A percentile compares a stretch with the other conserved stretches of the same genome.
phyloP scores from a whole-genome alignment of 2,329 filamentous ascomycete genomes.

The Dothideomycetes sp. region DNA sequence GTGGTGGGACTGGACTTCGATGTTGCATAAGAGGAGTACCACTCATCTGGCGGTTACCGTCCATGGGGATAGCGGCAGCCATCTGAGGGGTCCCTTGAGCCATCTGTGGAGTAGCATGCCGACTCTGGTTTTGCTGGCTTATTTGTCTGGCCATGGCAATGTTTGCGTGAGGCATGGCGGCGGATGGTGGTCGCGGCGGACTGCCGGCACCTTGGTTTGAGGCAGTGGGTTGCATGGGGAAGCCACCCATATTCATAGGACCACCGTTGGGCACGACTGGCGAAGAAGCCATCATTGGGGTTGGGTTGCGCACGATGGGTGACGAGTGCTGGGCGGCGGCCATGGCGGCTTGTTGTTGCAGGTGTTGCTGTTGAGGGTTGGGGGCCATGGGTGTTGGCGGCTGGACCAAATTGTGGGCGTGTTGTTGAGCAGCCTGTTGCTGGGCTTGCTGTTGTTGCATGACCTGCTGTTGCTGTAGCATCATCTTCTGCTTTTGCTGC shows the following conservation, averaged over 20 bases:
- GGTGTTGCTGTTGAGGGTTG: conserved; percentile 25
- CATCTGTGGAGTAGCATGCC: conserved; percentile 31
- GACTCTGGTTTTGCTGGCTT: conserved; percentile 29
- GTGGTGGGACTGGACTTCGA: conserved; percentile 24
- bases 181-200: conserved; percentile 57
- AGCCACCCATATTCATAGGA: conserved; percentile 31
- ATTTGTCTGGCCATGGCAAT: conserved; percentile 29
- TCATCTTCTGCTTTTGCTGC: conserved; percentile 41
- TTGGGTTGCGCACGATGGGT: conserved; percentile 44
- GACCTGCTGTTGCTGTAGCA: conserved; percentile 22
- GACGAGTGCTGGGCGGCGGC: conserved; percentile 48
- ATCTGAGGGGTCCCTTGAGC: conserved; percentile 30
- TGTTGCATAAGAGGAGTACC: conserved; percentile 29
- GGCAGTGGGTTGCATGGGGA: conserved; percentile 48
- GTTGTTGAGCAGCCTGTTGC: conserved; percentile 35
- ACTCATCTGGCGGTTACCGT: conserved; percentile 26
- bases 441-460: conserved; percentile 33
- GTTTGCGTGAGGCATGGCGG: conserved; percentile 39
- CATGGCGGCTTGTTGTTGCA: conserved; percentile 36
- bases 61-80: conserved; percentile 23
- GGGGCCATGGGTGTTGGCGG: conserved; percentile 16
- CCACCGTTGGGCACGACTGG: conserved; percentile 29
- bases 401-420: conserved; percentile 16
- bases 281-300: conserved; percentile 37
- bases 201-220: conserved; percentile 59